Conservation (phyloP, 768 basidiomycete species). For the Trametes gibbosa region DNA sequence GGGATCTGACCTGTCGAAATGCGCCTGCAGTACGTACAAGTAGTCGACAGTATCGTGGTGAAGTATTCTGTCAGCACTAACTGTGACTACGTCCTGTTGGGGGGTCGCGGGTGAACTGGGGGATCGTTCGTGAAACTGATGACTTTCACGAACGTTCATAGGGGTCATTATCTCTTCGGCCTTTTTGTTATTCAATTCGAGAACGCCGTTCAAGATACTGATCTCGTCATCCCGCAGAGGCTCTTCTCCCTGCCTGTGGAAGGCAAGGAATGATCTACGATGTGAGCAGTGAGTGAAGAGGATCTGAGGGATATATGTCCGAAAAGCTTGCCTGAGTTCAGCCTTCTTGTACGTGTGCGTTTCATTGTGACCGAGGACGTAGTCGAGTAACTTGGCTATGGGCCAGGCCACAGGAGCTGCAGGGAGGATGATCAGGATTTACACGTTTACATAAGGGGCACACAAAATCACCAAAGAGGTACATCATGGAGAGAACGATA, state of each 20-base stretch:
- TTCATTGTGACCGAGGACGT: constrained; percentile 72
- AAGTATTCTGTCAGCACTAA: constrained; percentile 74
- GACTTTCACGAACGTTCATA: constrained; percentile 38
- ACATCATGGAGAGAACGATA: constrained; percentile 50
- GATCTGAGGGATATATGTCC: neutral
- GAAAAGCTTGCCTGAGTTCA: constrained; percentile 32
- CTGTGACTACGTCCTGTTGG: constrained; percentile 73
- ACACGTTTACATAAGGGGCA: neutral
- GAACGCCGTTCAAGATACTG: constrained; percentile 73
- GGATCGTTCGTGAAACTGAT: no score
- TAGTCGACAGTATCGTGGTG: constrained; percentile 77
- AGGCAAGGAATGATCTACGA: constrained; percentile 64
- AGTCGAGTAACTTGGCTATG: constrained; percentile 72
- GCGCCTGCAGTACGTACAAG: constrained; percentile 47
- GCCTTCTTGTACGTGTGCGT: constrained; percentile 80
- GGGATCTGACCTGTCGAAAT: neutral
- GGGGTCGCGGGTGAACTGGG: neutral
- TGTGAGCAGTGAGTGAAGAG: no score
- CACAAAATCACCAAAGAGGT: constrained; percentile 47
- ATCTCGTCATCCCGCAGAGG: constrained; percentile 81
- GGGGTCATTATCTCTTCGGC: constrained; percentile 57
- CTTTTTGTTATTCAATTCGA: constrained; percentile 74
- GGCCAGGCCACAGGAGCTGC: constrained; percentile 57
- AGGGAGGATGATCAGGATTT: neutral
- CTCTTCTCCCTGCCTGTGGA: constrained; percentile 75